phyloP scores from a whole-genome alignment of 2,329 filamentous ascomycete genomes.

The Talaromyces sp. region DNA sequence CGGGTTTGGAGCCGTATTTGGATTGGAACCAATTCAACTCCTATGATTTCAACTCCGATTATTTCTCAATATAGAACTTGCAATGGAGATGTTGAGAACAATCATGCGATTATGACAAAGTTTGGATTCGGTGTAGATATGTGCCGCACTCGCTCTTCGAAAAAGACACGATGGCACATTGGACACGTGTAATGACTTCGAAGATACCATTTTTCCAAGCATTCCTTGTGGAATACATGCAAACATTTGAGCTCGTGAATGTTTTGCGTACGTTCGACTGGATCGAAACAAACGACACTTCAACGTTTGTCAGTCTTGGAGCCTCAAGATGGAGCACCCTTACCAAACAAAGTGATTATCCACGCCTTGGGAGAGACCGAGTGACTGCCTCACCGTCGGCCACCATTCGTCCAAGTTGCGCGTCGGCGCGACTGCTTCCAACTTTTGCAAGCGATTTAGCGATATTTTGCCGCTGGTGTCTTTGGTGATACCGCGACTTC shows the following conservation, averaged over 20 bases:
- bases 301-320: not conserved
- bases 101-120: constrained; percentile 37
- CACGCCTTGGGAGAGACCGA: constrained; percentile 31
- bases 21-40: constrained; percentile 32
- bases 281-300: constrained; percentile 39
- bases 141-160: constrained; percentile 24
- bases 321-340: not conserved
- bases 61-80: constrained; percentile 14
- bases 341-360: constrained; percentile 39
- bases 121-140: constrained; percentile 30
- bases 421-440: constrained; percentile 36
- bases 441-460: constrained; percentile 31
- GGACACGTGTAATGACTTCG: constrained; percentile 39
- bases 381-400: constrained; percentile 30
- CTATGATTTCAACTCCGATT: constrained; percentile 32
- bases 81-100: not conserved
- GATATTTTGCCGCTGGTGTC: constrained; percentile 25
- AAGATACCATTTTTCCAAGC: constrained; percentile 40
- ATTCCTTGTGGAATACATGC: constrained; percentile 40
- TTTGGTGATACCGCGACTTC: constrained; percentile 21
- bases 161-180: constrained; percentile 37
- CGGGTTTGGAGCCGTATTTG: constrained; percentile 30
- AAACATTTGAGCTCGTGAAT: constrained; percentile 38
- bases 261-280: constrained; percentile 33
- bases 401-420: constrained; percentile 39